Conservation (phyloP, 1,284 basidiomycete species). For the Leccinum griseonigrum region DNA sequence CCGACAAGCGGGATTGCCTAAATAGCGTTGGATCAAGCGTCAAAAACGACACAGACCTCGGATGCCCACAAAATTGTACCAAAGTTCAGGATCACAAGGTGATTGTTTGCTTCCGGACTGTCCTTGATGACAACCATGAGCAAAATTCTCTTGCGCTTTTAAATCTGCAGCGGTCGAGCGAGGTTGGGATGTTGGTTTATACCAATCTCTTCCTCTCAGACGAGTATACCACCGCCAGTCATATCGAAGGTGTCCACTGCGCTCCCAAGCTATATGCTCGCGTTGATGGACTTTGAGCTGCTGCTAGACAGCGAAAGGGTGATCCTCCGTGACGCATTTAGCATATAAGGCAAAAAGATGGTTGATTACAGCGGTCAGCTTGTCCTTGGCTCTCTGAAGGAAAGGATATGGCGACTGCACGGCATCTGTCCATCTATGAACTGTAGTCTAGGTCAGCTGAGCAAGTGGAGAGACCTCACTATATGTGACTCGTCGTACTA, state of each 20-base stretch:
- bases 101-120: constrained; percentile 81
- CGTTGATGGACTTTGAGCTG: constrained; percentile 89
- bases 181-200: constrained; percentile 58
- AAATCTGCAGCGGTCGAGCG: constrained; percentile 61
- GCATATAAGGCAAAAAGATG: constrained; percentile 78
- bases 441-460: constrained; percentile 32
- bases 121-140: constrained; percentile 60
- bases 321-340: constrained; percentile 82
- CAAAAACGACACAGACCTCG: constrained; percentile 53
- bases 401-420: constrained; percentile 78
- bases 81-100: constrained; percentile 87
- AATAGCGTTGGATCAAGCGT: constrained; percentile 11
- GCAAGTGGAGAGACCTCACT: constrained; percentile 48
- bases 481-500: constrained; percentile 94
- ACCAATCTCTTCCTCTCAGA: constrained; percentile 51
- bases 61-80: constrained; percentile 97
- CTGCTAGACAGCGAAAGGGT: constrained; percentile 68
- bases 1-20: constrained; percentile 90
- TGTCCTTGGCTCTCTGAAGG: constrained; percentile 59
- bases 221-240: constrained; percentile 49
- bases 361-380: constrained; percentile 60
- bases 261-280: constrained; percentile 93
- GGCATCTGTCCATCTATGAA: constrained; percentile 80
- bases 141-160: constrained; percentile 61
- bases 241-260: constrained; percentile 46